Conservation (phyloP, 2,329 filamentous ascomycete species). For the Endoconidiophora laricicola region DNA sequence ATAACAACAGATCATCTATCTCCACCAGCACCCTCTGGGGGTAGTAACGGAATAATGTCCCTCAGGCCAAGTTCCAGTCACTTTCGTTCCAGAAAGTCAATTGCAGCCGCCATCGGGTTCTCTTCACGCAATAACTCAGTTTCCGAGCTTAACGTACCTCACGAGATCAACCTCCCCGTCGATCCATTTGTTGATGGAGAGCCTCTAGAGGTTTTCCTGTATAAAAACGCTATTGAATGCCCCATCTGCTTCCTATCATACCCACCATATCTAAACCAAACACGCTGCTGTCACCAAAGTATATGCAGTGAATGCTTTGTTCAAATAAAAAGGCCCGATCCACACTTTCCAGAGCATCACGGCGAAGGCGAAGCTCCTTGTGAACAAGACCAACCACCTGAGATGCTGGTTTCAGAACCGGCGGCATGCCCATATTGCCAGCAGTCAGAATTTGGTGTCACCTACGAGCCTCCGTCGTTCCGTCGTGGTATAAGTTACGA, state of each 20-base stretch:
- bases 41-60: slow-evolving; percentile 19
- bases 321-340: slow-evolving; percentile 89
- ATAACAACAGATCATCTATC: slow-evolving; percentile 49
- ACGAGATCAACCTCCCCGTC: slow-evolving; percentile 62
- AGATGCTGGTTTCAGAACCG: slow-evolving; percentile 73
- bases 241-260: slow-evolving; percentile 96
- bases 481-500: slow-evolving; percentile 61
- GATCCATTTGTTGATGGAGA: slow-evolving; percentile 92
- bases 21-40: not conserved
- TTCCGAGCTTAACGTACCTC: slow-evolving; percentile 48
- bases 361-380: slow-evolving; percentile 25
- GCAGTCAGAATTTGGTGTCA: slow-evolving; percentile 90
- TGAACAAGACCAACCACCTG: slow-evolving; percentile 24
- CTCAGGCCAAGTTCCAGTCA: slow-evolving; percentile 49
- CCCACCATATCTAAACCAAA: slow-evolving; percentile 84
- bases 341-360: slow-evolving; percentile 69
- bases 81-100: slow-evolving; percentile 55
- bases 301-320: slow-evolving; percentile 99
- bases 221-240: slow-evolving; percentile 80
- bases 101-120: slow-evolving; percentile 58
- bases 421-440: slow-evolving; percentile 91
- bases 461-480: slow-evolving; percentile 79
- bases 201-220: slow-evolving; percentile 77
- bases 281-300: slow-evolving; percentile 83
- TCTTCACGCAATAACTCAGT: slow-evolving; percentile 58